Evolutionary conservation across 192 early-diverging fungal species (phyloP).

Genomic region (Funneliformis geosporum): DNA sequence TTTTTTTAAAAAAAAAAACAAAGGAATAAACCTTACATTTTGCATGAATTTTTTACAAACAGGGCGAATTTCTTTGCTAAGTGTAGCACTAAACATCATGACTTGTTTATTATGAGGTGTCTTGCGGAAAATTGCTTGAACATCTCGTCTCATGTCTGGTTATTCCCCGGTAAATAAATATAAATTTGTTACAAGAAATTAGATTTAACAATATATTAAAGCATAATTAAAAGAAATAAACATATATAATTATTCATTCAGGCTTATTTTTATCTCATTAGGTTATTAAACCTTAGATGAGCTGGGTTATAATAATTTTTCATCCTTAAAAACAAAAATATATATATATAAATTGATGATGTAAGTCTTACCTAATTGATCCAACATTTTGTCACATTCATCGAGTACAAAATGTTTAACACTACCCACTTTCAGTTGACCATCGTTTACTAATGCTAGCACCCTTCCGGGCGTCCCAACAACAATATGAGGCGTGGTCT

Average conservation of each 20-base stretch:
- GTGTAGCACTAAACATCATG: conserved; percentile 97
- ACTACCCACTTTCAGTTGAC: conserved; percentile 73
- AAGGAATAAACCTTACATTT: conserved; percentile 54
- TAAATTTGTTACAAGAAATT: no score
- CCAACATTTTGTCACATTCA: conserved; percentile 98
- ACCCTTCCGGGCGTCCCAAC: conserved; percentile 98
- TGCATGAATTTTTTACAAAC: conserved; percentile 99
- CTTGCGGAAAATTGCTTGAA: conserved; percentile 93
- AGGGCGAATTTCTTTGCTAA: conserved; percentile 88
- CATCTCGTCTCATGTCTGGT: conserved; percentile 94
- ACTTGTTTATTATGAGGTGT: conserved; percentile 98
- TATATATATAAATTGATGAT: neutral
- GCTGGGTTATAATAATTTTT: conserved; percentile 69
- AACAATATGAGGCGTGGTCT: conserved; percentile 92
- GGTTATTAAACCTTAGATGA: conserved; percentile 62
- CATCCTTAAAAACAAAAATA: conserved; percentile 34
- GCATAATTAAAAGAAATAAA: neutral
- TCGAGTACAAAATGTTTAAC: conserved; percentile 99
- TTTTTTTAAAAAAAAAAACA: conserved; percentile 24
- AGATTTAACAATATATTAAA: neutral
- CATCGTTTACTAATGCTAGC: conserved; percentile 82
- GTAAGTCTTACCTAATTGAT: conserved; percentile 71
- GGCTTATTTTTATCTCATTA: conserved; percentile 43
- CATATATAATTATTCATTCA: conserved; percentile 30
- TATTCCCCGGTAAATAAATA: no score